Base-by-base conservation (phyloP, 148 eudicot species). In the Vaccinium vitisidaea region DNA sequence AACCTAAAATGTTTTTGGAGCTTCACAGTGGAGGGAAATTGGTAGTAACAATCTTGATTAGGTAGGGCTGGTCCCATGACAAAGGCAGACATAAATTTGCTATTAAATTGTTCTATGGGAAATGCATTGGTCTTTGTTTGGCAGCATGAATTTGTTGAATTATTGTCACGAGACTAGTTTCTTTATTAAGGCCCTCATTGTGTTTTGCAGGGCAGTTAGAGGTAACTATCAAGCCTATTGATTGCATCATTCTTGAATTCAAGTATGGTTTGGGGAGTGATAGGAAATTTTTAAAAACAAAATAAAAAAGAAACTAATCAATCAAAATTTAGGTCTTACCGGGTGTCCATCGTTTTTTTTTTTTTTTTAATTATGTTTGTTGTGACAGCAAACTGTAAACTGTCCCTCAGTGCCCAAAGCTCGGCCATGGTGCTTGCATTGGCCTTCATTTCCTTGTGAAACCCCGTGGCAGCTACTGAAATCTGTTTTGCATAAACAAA, bases 91-190 rank as follows among this genome's bases (percentile, higher is more conserved):
- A 14, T 55, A 55, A 55, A 55, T 18, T 55, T 61, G 12, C 63
- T 58, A 19, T 6, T 65, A 25, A 25, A 25, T 25, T 10, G 32
- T 25, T 67, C 73, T 12, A 67, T 27, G 39, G 18, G 27, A 61
- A 61, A 61, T 63, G 25, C 70, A n/a, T 63, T 6, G 43, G 74
- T 69, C 74, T 69, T 69, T 27, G 39, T 69, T 36, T 32, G 21
- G 75, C 46, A 70, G 39, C 75, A 27, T 30, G 75, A 46, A 70
- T 30, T 30, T 70, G 75, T 70, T 70, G 75, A 70, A 70, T 9
- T 32, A 70, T 73, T 8, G 48, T 73, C 77, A 3, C 10, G 75
- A 2, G 8, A 13, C 5, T 12, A 30, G 36, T 30, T 70, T 30
- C 6, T 70, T 25, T 27, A 0, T 27, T 5, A 30, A 14, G 75